A percentile compares a stretch with the other conserved stretches of the same genome.
Conservation (phyloP, 2,329 filamentous ascomycete species). For the Biscogniauxia mediterranea region DNA sequence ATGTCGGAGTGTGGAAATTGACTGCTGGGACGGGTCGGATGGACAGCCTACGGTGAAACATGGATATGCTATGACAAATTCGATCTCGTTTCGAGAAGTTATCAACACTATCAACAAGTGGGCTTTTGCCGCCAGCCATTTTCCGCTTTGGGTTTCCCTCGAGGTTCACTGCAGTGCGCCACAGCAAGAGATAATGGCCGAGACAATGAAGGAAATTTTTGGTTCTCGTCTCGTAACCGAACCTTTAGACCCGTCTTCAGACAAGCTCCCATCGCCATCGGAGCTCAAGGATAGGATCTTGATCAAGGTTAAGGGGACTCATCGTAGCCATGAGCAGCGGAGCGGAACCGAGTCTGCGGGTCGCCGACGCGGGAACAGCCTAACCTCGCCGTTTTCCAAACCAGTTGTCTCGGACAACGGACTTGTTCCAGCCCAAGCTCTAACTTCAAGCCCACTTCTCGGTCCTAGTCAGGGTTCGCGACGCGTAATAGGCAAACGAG, state of each 20-base stretch:
- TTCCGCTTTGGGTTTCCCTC: conserved; percentile 89
- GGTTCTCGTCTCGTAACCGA: conserved; percentile 75
- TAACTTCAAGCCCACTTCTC: conserved; percentile 55
- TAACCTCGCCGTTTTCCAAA: conserved; percentile 73
- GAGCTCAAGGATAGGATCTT: conserved; percentile 81
- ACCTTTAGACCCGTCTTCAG: conserved; percentile 66
- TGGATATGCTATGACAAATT: conserved; percentile 82
- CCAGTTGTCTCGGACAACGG: conserved; percentile 60
- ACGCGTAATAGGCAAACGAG: conserved; percentile 49
- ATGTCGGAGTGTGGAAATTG: conserved; percentile 93
- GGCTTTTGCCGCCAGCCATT: conserved; percentile 83
- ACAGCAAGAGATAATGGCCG: conserved; percentile 86
- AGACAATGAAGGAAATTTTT: conserved; percentile 83
- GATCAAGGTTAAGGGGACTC: conserved; percentile 89
- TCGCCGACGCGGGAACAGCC: conserved; percentile 63
- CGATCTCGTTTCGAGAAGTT: conserved; percentile 86
- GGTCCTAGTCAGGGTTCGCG: conserved; percentile 50
- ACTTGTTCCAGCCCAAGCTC: conserved; percentile 48
- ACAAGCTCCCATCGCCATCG: conserved; percentile 78
- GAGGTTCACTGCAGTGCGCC: conserved; percentile 87
- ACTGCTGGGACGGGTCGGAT: conserved; percentile 94
- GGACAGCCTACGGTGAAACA: conserved; percentile 88
- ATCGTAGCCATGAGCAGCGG: conserved; percentile 48
- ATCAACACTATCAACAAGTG: conserved; percentile 93
- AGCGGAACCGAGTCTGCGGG: conserved; percentile 45